Conservation (phyloP, 805 yeast species). For the Saitoella complicata region DNA sequence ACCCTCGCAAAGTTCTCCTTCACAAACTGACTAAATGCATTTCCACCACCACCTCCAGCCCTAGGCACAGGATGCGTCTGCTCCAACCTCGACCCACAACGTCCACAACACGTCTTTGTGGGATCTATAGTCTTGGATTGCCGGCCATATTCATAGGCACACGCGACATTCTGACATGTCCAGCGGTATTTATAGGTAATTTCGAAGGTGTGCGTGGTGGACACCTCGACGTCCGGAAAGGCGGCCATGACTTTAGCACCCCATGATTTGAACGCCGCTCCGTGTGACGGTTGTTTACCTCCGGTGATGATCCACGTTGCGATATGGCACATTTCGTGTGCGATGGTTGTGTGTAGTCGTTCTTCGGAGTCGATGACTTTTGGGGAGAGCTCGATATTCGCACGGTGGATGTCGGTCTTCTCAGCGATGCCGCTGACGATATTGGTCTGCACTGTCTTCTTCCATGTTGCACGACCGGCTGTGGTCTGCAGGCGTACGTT, state of each 20-base stretch:
- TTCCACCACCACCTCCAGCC: neutral
- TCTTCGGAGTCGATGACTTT: neutral
- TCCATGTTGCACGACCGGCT: too few species aligned
- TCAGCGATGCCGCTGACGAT: too few species aligned
- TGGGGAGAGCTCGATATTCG: neutral
- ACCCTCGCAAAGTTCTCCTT: neutral
- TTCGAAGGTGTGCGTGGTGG: constrained; percentile 1
- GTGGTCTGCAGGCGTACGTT: too few species aligned
- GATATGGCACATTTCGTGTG: constrained; percentile 1
- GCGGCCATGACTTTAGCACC: neutral
- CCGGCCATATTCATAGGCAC: neutral
- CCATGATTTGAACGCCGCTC: constrained; percentile 1
- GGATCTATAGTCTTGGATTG: constrained; percentile 1
- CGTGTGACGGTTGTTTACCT: constrained; percentile 1
- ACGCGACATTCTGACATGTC: neutral
- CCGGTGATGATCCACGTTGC: constrained; percentile 1
- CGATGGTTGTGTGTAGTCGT: neutral
- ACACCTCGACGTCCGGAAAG: neutral
- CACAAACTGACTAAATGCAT: neutral
- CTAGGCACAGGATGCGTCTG: neutral
- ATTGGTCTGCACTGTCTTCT: too few species aligned
- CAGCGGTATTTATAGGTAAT: neutral
- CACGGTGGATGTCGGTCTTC: constrained; percentile 19
- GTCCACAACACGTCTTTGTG: neutral
- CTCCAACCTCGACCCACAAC: neutral